Evolutionary conservation across 495 filamentous ascomycete genomes (phyloP), one percentile per base, ranked within the genome.

Genomic region (Xylaria longipes): DNA sequence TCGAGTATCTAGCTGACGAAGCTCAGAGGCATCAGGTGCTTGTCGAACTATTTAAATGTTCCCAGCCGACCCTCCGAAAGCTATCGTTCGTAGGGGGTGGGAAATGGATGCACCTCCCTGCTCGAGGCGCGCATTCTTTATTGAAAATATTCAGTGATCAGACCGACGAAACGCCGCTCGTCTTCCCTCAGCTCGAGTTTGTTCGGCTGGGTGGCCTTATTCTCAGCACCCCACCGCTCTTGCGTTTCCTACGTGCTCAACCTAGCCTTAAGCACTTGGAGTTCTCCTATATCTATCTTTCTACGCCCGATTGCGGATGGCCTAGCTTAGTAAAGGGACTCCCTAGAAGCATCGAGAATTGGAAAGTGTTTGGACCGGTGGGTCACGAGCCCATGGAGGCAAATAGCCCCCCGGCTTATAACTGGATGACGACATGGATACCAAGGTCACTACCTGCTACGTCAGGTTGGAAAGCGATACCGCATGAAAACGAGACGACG

Each of bases 161-260:
- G 43, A 27, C 52, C 27, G 65, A 31, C 17, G 46, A 56, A 11
- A 41, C 22, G 14, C 57, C 52, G 1, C 67, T 69, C 0, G 54
- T 46, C 48, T 69, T 61, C 41, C 54, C 54, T 22, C 37, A 31
- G 37, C 54, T 69, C 20, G 54, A 69, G 6, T 60, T 46, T 5
- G 9, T 69, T 17, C 37, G n/a, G 22, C 27, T 60, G 11, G 29
- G 54, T 9, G 29, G 39, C 20, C n/a, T 46, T 12, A 61, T 61
- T 46, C 67, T 61, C 25, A 61, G 67, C 37, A 60, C 67, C 2
- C 37, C 54, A 39, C 29, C 54, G 2, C 35, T 60, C 1, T 17
- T 54, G n/a, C 52, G 29, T n/a, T 69, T 69, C 67, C 27, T 61
- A 31, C 17, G 20, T 48, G 67, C 67, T 69, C 67, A 69, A 22